phyloP scores from a whole-genome alignment of 306 rosid species.

The Medicago lupulina region DNA sequence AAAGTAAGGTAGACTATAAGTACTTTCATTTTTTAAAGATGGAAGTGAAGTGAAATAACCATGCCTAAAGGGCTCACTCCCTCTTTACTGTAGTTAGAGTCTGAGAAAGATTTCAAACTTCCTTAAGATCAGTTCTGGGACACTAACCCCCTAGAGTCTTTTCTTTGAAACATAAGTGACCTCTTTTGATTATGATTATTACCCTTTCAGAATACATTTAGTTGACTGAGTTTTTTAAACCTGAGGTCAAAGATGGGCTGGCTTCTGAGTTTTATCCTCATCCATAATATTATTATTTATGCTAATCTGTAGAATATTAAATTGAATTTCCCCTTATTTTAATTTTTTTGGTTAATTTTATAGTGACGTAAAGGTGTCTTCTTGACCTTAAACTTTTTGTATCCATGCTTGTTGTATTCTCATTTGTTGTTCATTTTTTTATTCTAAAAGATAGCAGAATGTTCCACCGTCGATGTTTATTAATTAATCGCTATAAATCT shows the following conservation, averaged over 20 bases:
- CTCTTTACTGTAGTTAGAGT: neutral
- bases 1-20: neutral
- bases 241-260: too few species aligned
- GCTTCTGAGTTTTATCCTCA: too few species aligned
- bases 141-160: too few species aligned
- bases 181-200: too few species aligned
- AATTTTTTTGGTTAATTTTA: too few species aligned
- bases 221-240: too few species aligned
- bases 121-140: neutral
- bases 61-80: neutral
- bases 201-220: too few species aligned
- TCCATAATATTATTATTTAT: neutral
- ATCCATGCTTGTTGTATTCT: neutral
- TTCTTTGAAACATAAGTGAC: too few species aligned
- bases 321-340: neutral
- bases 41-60: neutral
- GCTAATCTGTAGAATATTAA: neutral
- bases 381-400: neutral
- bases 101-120: neutral
- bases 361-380: neutral
- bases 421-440: neutral
- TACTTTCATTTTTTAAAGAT: neutral
- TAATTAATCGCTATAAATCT: conserved; percentile 33
- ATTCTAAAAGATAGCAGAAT: too few species aligned
- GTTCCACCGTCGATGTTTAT: neutral